Evolutionary conservation across 1,139 yeast species (phyloP).

Genomic region (Geotrichum bryndzae): DNA sequence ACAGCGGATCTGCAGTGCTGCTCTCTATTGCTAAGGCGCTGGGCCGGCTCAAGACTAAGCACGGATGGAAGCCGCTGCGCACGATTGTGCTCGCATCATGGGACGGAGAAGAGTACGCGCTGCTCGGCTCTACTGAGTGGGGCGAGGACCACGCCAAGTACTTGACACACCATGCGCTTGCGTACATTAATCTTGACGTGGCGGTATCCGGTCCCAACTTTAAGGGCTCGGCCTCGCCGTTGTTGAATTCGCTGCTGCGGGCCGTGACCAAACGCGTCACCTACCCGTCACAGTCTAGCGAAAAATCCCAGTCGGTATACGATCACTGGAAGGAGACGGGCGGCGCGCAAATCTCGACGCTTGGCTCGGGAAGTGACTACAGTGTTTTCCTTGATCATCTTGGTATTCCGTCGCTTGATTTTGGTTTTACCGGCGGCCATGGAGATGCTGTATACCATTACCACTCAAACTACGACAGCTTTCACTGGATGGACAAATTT

Average conservation of each 20-base stretch:
- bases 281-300: conserved; percentile 39
- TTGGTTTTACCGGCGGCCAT: conserved; percentile 44
- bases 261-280: conserved; percentile 39
- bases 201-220: conserved; percentile 51
- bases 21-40: conserved; percentile 55
- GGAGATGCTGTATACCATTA: conserved; percentile 57
- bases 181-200: conserved; percentile 59
- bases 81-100: conserved; percentile 58
- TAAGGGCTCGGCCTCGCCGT: conserved; percentile 46
- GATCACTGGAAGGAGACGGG: conserved; percentile 51
- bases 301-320: conserved; percentile 38
- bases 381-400: conserved; percentile 62
- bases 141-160: conserved; percentile 48
- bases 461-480: conserved; percentile 65
- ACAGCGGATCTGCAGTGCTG: conserved; percentile 56
- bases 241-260: conserved; percentile 41
- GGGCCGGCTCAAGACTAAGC: conserved; percentile 40
- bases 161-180: conserved; percentile 46
- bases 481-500: conserved; percentile 55
- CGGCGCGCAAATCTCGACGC: conserved; percentile 35
- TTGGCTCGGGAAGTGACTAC: conserved; percentile 66
- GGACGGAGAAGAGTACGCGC: conserved; percentile 71
- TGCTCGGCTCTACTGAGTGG: conserved; percentile 63
- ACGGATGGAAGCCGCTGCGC: conserved; percentile 61
- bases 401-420: conserved; percentile 58